Percentiles rank a stretch among this genome's conserved stretches.
These are phyloP conservation scores for Cadophora sp. DNA, from an alignment of 2,329 filamentous ascomycete genomes.

Conservation along the genomic window DNA sequence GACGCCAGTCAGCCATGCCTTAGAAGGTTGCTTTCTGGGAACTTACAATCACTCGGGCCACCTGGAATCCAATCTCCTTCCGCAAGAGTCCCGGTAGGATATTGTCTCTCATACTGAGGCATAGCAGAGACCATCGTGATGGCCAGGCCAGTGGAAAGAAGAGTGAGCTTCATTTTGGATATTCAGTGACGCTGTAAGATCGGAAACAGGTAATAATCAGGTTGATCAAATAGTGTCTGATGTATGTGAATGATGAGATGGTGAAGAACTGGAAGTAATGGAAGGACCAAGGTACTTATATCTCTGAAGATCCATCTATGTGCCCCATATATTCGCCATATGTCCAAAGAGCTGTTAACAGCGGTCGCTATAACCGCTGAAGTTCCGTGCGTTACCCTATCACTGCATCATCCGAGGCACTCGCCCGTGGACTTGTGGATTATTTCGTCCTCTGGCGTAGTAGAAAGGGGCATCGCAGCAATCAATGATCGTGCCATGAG, in stretches of 20 bases:
- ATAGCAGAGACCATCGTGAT: conserved; percentile 11
- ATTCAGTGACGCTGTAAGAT: not conserved
- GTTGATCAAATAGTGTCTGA: not conserved
- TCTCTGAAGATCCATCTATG: not conserved
- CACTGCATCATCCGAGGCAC: not conserved
- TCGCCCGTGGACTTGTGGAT: not conserved
- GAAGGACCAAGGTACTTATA: not conserved
- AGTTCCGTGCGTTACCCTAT: not conserved
- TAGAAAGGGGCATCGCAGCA: not conserved
- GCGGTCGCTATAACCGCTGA: not conserved
- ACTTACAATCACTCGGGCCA: conserved; percentile 21
- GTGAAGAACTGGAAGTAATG: not conserved
- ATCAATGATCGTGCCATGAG: not conserved
- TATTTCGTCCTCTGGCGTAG: not conserved
- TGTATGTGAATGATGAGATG: not conserved
- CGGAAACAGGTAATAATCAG: not conserved
- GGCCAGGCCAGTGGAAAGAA: not conserved
- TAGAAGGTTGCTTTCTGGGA: not conserved
- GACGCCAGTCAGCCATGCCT: not conserved
- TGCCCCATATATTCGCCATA: not conserved
- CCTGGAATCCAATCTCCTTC: conserved; percentile 13
- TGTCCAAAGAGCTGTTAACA: not conserved
- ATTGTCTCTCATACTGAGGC: conserved; percentile 10
- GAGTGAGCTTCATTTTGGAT: conserved; percentile 16
- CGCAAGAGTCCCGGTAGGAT: not conserved